phyloP scores from a whole-genome alignment of 257 asterid genomes.

The Solanum commersonii region DNA sequence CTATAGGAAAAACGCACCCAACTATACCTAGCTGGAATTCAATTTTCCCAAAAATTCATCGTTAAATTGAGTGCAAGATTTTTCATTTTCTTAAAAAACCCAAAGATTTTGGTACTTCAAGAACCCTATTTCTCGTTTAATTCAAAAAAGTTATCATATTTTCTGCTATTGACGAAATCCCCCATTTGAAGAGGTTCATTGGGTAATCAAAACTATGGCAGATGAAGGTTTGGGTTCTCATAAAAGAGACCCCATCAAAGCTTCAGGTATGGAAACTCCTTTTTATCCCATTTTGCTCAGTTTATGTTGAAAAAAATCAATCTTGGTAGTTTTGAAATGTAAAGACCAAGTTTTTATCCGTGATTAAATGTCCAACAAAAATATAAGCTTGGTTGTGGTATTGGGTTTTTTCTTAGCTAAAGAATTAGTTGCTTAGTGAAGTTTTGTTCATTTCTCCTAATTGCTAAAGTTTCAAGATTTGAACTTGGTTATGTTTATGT shows the following conservation, averaged over 20 bases:
- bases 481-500: background rate
- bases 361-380: background rate
- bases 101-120: background rate
- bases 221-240: slow-evolving; percentile 49
- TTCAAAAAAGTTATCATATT: background rate
- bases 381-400: background rate
- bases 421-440: background rate
- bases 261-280: slow-evolving; percentile 43
- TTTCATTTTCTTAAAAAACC: too few species aligned
- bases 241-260: slow-evolving; percentile 62
- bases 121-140: background rate
- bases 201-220: slow-evolving; percentile 34
- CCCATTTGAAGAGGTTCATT: background rate
- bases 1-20: background rate
- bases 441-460: background rate
- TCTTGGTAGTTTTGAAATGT: background rate
- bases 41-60: background rate
- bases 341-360: background rate
- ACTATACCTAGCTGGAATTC: background rate
- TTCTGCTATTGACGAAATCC: background rate
- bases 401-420: background rate
- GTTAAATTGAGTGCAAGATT: background rate
- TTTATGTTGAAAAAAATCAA: background rate
- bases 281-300: background rate
- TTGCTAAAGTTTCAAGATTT: background rate